A percentile compares a stretch with the other conserved stretches of the same genome.
These are phyloP conservation scores for Tolypocladium paradoxum DNA, from an alignment of 2,329 filamentous ascomycete species.

Conservation along the genomic window DNA sequence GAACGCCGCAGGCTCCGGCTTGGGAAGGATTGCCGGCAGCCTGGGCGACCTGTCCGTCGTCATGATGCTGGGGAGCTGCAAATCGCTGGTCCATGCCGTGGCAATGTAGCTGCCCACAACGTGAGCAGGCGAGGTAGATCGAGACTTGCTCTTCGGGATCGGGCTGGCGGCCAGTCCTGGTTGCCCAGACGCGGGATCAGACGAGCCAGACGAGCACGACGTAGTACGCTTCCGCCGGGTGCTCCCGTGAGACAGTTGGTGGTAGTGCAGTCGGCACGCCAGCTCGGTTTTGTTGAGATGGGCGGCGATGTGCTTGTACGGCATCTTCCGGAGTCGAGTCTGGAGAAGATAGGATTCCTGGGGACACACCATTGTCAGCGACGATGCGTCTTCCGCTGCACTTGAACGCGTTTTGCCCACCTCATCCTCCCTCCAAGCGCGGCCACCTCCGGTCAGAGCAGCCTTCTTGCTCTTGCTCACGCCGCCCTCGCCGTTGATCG, in stretches of 20 bases:
- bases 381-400: neutral
- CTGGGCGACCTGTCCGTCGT: slow-evolving; percentile 31
- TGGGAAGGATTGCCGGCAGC: slow-evolving; percentile 54
- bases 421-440: slow-evolving; percentile 81
- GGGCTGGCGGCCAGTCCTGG: slow-evolving; percentile 37
- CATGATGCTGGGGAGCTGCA: slow-evolving; percentile 46
- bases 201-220: slow-evolving; percentile 57
- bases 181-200: slow-evolving; percentile 40
- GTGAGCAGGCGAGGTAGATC: slow-evolving; percentile 37
- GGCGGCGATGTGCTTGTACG: slow-evolving; percentile 80
- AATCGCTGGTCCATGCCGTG: slow-evolving; percentile 31
- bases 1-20: slow-evolving; percentile 44
- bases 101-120: slow-evolving; percentile 33
- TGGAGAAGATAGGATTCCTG: slow-evolving; percentile 77
- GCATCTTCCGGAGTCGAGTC: slow-evolving; percentile 78
- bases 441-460: slow-evolving; percentile 61
- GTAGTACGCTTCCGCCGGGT: slow-evolving; percentile 68
- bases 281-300: slow-evolving; percentile 82
- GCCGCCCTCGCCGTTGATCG: slow-evolving; percentile 46
- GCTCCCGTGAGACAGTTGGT: slow-evolving; percentile 73
- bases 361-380: slow-evolving; percentile 1
- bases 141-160: slow-evolving; percentile 35
- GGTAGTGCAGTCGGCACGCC: slow-evolving; percentile 77
- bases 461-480: slow-evolving; percentile 57
- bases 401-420: slow-evolving; percentile 31